A percentile compares a stretch with the other conserved stretches of the same genome.
Conservation (phyloP, 2,329 filamentous ascomycete species). For the Colletotrichum costaricense region DNA sequence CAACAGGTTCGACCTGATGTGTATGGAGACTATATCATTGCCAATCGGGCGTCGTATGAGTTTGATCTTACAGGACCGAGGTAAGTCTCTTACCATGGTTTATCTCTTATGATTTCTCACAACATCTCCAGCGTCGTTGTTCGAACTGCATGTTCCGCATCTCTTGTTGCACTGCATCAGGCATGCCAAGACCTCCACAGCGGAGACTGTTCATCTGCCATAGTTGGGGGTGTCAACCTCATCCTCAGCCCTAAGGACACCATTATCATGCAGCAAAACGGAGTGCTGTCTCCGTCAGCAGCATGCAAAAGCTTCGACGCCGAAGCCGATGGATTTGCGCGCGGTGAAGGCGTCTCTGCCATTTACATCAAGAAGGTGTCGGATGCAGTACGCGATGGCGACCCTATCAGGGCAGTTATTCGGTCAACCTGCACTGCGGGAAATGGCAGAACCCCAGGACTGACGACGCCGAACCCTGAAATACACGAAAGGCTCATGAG, state of each 20-base stretch:
- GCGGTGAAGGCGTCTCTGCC: slow-evolving; percentile 59
- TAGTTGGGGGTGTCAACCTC: slow-evolving; percentile 51
- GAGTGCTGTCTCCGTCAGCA: slow-evolving; percentile 48
- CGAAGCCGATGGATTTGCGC: slow-evolving; percentile 60
- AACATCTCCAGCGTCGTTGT: slow-evolving; percentile 40
- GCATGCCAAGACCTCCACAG: slow-evolving; percentile 46
- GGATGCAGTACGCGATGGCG: slow-evolving; percentile 58
- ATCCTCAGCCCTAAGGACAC: slow-evolving; percentile 47
- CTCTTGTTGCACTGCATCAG: slow-evolving; percentile 48
- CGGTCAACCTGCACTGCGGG: slow-evolving; percentile 48
- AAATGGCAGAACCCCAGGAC: slow-evolving; percentile 55
- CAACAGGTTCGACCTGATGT: slow-evolving; percentile 39
- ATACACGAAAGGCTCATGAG: slow-evolving; percentile 50
- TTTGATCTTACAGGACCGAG: slow-evolving; percentile 47
- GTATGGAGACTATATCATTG: slow-evolving; percentile 40
- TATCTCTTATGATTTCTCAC: not conserved
- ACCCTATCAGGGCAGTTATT: slow-evolving; percentile 55
- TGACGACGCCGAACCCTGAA: slow-evolving; percentile 50
- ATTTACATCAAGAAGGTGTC: slow-evolving; percentile 59
- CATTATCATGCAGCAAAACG: slow-evolving; percentile 46
- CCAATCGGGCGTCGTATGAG: slow-evolving; percentile 48
- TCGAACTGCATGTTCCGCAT: slow-evolving; percentile 54
- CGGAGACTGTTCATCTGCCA: slow-evolving; percentile 43
- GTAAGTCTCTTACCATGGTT: slow-evolving; percentile 30
- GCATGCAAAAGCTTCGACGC: slow-evolving; percentile 52